phyloP scores from a whole-genome alignment of 768 basidiomycete genomes.

The Lactarius trivialis region DNA sequence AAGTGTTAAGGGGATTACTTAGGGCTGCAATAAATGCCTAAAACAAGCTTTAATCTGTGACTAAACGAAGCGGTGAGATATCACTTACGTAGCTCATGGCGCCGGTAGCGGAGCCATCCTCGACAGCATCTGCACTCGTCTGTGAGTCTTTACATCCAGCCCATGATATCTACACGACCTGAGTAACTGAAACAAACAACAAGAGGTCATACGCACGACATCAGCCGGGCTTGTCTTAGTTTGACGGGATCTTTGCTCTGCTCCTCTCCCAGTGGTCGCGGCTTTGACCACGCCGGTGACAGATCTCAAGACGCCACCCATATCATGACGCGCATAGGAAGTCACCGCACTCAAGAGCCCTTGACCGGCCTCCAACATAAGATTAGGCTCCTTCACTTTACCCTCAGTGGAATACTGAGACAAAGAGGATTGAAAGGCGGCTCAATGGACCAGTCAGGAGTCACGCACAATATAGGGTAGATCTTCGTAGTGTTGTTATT shows the following conservation, averaged over 20 bases:
- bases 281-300: conserved; percentile 70
- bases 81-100: conserved; percentile 72
- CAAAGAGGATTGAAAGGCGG: not conserved
- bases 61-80: not conserved
- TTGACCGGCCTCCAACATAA: conserved; percentile 80
- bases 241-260: conserved; percentile 49
- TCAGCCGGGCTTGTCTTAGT: conserved; percentile 82
- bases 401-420: conserved; percentile 88
- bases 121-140: conserved; percentile 74
- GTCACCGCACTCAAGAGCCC: conserved; percentile 73
- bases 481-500: conserved; percentile 25
- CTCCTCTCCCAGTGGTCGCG: conserved; percentile 57
- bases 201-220: conserved; percentile 49
- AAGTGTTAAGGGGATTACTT: conserved; percentile 33
- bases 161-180: conserved; percentile 61
- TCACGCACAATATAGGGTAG: conserved; percentile 31
- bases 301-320: conserved; percentile 68
- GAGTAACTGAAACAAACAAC: not conserved
- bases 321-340: conserved; percentile 74
- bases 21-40: conserved; percentile 60
- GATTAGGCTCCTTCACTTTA: conserved; percentile 89
- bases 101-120: conserved; percentile 66
- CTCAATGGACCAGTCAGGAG: not conserved
- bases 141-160: conserved; percentile 82
- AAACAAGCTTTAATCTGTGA: not conserved